Conservation (phyloP, 225 moss, liverwort and hornwort genomes). For the Polytrichum commune region DNA sequence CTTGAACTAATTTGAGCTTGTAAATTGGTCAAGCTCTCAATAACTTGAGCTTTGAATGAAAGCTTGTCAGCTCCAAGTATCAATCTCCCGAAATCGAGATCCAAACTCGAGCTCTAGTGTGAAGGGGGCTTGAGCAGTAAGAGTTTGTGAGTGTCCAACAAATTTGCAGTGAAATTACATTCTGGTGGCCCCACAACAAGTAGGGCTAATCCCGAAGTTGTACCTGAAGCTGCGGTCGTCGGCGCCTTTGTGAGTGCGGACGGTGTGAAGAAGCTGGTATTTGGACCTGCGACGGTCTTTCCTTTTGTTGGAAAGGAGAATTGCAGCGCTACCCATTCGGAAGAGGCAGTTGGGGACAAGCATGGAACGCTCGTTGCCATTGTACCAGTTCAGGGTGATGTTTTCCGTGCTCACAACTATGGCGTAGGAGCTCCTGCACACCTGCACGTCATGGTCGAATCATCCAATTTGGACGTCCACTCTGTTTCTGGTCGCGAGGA, state of each 20-base stretch:
- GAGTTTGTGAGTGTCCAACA: too few relatives aligned
- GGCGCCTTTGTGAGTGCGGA: conserved; percentile 9
- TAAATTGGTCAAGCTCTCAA: neutral
- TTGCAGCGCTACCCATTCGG: conserved; percentile 6
- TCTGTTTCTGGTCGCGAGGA: neutral
- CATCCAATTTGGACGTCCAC: neutral
- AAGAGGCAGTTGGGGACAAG: conserved; percentile 10
- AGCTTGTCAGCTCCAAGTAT: neutral
- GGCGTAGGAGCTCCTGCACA: conserved; percentile 2
- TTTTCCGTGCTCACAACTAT: conserved; percentile 7
- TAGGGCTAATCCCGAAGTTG: neutral
- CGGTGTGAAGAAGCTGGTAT: conserved; percentile 9
- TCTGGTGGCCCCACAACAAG: neutral
- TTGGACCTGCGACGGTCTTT: conserved; percentile 4
- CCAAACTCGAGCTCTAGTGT: neutral
- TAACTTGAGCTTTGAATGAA: neutral
- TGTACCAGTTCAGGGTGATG: conserved; percentile 13
- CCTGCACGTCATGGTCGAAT: neutral
- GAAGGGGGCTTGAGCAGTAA: too few relatives aligned
- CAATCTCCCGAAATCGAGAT: neutral
- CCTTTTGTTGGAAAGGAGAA: conserved; percentile 3
- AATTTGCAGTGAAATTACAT: neutral
- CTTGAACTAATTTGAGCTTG: too few relatives aligned
- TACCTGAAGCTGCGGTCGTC: conserved; percentile 8
- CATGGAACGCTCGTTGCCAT: conserved; percentile 6